phyloP scores from a whole-genome alignment of 2,329 filamentous ascomycete species.

The Arthrobotrys megalospora region DNA sequence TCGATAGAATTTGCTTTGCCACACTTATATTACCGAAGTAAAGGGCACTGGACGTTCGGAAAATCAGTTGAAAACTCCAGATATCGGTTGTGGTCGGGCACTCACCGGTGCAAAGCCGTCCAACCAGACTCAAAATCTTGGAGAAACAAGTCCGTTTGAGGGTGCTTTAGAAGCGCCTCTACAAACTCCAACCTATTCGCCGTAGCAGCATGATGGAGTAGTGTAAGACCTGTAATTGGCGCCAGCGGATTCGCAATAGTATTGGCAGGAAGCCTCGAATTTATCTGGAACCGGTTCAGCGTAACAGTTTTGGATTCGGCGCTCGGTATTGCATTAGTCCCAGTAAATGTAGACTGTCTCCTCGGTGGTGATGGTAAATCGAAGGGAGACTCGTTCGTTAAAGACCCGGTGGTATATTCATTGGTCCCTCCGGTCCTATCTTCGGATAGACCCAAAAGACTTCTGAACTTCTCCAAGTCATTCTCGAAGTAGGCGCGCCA shows the following conservation, averaged over 20 bases:
- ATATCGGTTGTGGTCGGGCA: constrained; percentile 78
- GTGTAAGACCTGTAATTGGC: constrained; percentile 69
- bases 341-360: constrained; percentile 65
- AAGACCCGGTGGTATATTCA: constrained; percentile 72
- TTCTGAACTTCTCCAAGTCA: constrained; percentile 95
- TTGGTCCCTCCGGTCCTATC: constrained; percentile 73
- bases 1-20: constrained; percentile 83
- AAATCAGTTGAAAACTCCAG: constrained; percentile 76
- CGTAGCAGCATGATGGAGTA: constrained; percentile 85
- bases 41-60: constrained; percentile 60
- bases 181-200: constrained; percentile 82
- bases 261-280: constrained; percentile 84
- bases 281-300: constrained; percentile 79
- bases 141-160: constrained; percentile 84
- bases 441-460: constrained; percentile 74
- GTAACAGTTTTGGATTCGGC: constrained; percentile 65
- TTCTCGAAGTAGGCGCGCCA: constrained; percentile 98
- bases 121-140: constrained; percentile 95
- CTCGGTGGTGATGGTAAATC: constrained; percentile 65
- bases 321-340: constrained; percentile 68
- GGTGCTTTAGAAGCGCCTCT: constrained; percentile 83
- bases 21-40: constrained; percentile 64
- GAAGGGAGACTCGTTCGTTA: constrained; percentile 71
- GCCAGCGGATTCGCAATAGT: constrained; percentile 68
- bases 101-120: constrained; percentile 86